phyloP scores from a whole-genome alignment of 371 early-diverging fungal species.

The Entomophthora muscae region DNA sequence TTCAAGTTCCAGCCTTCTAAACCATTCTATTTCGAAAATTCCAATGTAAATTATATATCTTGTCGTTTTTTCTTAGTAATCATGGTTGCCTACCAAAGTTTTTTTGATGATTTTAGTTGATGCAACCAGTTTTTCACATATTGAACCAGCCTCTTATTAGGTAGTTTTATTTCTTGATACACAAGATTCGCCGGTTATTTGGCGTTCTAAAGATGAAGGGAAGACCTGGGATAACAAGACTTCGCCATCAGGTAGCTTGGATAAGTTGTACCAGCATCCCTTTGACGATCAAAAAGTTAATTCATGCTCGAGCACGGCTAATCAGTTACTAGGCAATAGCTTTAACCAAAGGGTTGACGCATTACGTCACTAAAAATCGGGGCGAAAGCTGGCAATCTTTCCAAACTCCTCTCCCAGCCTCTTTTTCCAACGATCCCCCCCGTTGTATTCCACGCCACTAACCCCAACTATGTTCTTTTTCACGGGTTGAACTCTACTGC shows the following conservation, averaged over 20 bases:
- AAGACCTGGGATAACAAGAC: conserved; percentile 30
- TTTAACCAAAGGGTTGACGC: conserved; percentile 27
- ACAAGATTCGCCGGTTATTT: conserved; percentile 14
- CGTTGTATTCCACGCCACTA: conserved; percentile 45
- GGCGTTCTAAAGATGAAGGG: conserved; percentile 47
- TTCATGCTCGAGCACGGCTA: neutral
- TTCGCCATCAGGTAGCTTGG: conserved; percentile 16
- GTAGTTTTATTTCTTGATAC: neutral
- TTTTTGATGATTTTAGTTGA: too few species aligned
- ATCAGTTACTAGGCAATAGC: conserved; percentile 29
- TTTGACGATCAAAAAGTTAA: conserved; percentile 6
- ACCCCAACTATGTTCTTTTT: conserved; percentile 35
- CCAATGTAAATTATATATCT: too few species aligned
- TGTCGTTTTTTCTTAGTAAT: too few species aligned
- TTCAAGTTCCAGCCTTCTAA: too few species aligned
- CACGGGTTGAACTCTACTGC: too few species aligned
- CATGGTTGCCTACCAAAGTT: too few species aligned
- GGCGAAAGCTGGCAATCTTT: conserved; percentile 47
- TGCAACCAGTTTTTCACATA: too few species aligned
- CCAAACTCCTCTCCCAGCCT: conserved; percentile 25
- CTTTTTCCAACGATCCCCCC: conserved; percentile 14
- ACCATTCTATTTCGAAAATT: too few species aligned
- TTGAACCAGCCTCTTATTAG: too few species aligned
- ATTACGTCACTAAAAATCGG: conserved; percentile 43
- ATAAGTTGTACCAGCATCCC: conserved; percentile 5